Evolutionary conservation across 257 asterid genomes (phyloP), one percentile per base, ranked within the genome.

Genomic region (Jasminum sambac): DNA sequence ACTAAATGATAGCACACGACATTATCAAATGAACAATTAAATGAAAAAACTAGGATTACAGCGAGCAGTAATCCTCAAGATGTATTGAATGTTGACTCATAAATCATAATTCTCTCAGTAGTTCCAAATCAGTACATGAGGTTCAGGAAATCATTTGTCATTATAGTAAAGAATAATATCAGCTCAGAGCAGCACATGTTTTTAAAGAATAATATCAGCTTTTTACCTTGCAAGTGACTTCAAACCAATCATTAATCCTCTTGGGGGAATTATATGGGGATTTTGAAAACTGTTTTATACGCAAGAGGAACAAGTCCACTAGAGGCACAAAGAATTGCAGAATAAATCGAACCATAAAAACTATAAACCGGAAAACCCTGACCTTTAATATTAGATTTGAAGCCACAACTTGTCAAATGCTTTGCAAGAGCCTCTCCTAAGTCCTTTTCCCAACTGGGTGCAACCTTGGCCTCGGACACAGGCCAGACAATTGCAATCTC

Each of bases 401-500:
- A 95, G 44, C 99, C 99, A 66, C 98, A 91, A 71, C 41, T 84
- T 36, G 94, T 95, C 85, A 95, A 87, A 87, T 95, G 98, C 79
- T 89, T 85, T 11, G 99, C 99, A 74, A 95, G 97, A 57, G 84
- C 85, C 84, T 95, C 95, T 72, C 98, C 99, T 59, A 95, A 64
- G 60, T 88, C 89, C 78, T 83, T 89, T 81, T 68, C 82, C 99
- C 99, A 95, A 79, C 87, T 80, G 25, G 97, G 95, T 68, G 74
- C 82, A 68, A 61, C 88, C 87, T 78, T 95, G 76, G 87, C 98
- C 62, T 95, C 96, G 70, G 97, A 81, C 66, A 84, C 87, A 57
- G 96, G 98, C 98, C 97, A 91, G 67, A 95, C 85, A 66, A 88
- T 66, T 71, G 99, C 99, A 64, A 97, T 91, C 92, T 91, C 98